Evolutionary conservation across 768 basidiomycete genomes (phyloP), one percentile per base, ranked within the genome.

Genomic region (Cystoderma amianthinum): DNA sequence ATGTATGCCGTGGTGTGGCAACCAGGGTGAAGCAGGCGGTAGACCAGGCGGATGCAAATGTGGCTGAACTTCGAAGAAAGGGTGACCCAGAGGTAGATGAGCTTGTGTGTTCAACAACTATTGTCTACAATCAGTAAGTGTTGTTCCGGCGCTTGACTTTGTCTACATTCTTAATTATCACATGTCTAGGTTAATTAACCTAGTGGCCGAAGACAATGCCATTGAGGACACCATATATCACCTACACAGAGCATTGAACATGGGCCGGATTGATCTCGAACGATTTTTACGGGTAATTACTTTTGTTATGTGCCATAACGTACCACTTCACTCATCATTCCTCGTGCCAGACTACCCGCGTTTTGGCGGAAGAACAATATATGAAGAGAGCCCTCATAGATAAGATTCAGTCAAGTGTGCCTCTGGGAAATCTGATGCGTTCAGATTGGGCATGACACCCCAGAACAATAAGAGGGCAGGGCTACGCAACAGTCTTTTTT

Each of bases 201-300:
- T 98, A 20, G 85, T 97, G n/a, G 94, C 96, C n/a, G 96, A 99
- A 61, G 96, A 98, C 61, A 93, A 92, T 54, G 92, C 95, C 1
- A 93, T 98, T 56, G 95, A 97, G 64, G 96, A 98, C 60, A 95
- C 95, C 35, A 86, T 96, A 45, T 99, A 97, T 64, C 93, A 98
- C 59, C 76, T 99, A 36, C 91, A 94, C 49, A 77, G 93, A 46
- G 95, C 93, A 0, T 69, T 99, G 48, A 96, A 96, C 56, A 69
- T 83, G 39, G 89, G 89, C 1, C 79, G 91, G 44, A 84, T 97
- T 47, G 95, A 98, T 67, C 74, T 98, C 42, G 95, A 99, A 56
- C 76, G 87, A 32, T 98, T 97, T 69, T 68, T 97, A 43, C 82
- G 91, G 67, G 93, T 89, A 55, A 58, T 81, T 71, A 38, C 19